phyloP scores from a whole-genome alignment of 164 flowering plant species.

The Vitis rotundifolia region DNA sequence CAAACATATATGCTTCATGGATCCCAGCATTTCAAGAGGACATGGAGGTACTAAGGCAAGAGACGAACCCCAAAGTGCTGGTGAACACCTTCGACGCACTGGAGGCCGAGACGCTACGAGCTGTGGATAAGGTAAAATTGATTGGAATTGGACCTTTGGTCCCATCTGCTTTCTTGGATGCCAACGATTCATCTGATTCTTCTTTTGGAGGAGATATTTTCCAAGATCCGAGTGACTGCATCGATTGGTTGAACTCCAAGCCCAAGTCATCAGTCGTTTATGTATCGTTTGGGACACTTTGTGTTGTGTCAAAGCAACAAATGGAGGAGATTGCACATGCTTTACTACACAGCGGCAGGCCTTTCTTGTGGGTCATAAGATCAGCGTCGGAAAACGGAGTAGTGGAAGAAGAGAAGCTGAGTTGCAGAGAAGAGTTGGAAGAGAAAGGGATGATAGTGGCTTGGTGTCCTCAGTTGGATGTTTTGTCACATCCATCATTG shows the following conservation, averaged over 20 bases:
- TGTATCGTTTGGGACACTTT: slow-evolving; percentile 20
- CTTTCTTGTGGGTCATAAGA: slow-evolving; percentile 31
- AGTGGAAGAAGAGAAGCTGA: too few species aligned
- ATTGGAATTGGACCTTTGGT: slow-evolving; percentile 20
- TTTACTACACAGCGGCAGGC: slow-evolving; percentile 12
- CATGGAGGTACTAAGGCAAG: slow-evolving; percentile 2
- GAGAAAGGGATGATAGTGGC: too few species aligned
- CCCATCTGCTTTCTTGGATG: slow-evolving; percentile 16
- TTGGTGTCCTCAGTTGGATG: too few species aligned
- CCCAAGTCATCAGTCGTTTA: slow-evolving; percentile 16
- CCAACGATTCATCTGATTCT: slow-evolving; percentile 8
- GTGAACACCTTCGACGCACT: slow-evolving; percentile 18
- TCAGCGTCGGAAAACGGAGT: too few species aligned
- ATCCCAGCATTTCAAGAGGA: not conserved
- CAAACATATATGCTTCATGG: too few species aligned
- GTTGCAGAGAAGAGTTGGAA: too few species aligned
- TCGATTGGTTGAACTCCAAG: slow-evolving; percentile 22
- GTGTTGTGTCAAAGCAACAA: slow-evolving; percentile 8
- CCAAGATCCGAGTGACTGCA: not conserved
- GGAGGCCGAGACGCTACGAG: slow-evolving; percentile 5
- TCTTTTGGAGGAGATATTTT: not conserved
- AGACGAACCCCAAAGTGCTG: slow-evolving; percentile 8
- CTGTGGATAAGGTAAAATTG: slow-evolving; percentile 1
- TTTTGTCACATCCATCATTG: too few species aligned
- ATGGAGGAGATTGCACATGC: slow-evolving; percentile 23